Evolutionary conservation across 805 yeast species (phyloP).

Genomic region (Candida argentea): DNA sequence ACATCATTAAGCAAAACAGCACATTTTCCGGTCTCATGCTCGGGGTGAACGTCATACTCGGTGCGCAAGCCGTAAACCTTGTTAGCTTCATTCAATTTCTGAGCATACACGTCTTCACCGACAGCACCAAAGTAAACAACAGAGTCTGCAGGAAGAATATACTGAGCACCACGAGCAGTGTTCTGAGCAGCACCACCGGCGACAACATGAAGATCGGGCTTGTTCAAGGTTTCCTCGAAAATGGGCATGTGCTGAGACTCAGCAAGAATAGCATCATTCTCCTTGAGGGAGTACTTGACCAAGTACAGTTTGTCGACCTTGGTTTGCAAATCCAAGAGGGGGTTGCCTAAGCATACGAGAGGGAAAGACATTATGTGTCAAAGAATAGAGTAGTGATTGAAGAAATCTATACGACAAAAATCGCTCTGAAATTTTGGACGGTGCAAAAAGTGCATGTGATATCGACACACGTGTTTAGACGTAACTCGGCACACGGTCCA

Average conservation of each 20-base stretch:
- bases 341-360: conserved; percentile 85
- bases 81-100: conserved; percentile 74
- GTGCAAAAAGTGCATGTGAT: not conserved
- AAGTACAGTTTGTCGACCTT: conserved; percentile 60
- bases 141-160: conserved; percentile 66
- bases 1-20: conserved; percentile 87
- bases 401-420: too few species aligned
- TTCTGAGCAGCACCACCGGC: conserved; percentile 99
- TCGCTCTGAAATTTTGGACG: not conserved
- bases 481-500: too few species aligned
- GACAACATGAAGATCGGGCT: conserved; percentile 53
- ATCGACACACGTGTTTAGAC: too few species aligned
- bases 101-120: conserved; percentile 84
- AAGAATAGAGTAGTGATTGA: not conserved
- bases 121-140: conserved; percentile 95
- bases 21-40: conserved; percentile 89
- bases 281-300: conserved; percentile 73
- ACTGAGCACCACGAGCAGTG: conserved; percentile 97
- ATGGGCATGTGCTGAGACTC: conserved; percentile 82
- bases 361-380: conserved; percentile 49
- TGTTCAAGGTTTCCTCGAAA: conserved; percentile 63
- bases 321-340: conserved; percentile 80
- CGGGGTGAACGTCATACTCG: conserved; percentile 70
- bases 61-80: conserved; percentile 80
- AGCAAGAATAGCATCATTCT: conserved; percentile 85